A percentile compares a stretch with the other conserved stretches of the same genome.
These are phyloP conservation scores for Medicago arabica DNA, from an alignment of 306 rosid genomes.

Conservation along the genomic window DNA sequence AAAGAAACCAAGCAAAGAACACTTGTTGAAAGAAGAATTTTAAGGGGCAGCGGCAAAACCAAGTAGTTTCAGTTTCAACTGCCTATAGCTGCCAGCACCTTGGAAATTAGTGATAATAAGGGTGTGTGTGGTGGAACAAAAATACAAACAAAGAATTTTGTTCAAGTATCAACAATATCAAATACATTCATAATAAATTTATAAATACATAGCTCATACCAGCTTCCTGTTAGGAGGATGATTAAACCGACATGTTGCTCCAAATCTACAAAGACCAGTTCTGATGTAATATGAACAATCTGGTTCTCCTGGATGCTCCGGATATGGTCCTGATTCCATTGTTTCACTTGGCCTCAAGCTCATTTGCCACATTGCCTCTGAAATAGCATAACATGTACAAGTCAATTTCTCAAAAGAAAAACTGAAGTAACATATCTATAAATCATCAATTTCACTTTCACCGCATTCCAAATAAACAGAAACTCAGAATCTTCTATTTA, in stretches of 20 bases:
- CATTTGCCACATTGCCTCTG: slow-evolving; percentile 98
- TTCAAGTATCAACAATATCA: slow-evolving; percentile 18
- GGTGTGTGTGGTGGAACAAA: slow-evolving; percentile 5
- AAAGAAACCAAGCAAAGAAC: slow-evolving; percentile 27
- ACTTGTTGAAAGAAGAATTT: not conserved
- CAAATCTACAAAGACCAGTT: slow-evolving; percentile 97
- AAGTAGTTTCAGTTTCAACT: slow-evolving; percentile 14
- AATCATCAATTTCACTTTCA: slow-evolving; percentile 30
- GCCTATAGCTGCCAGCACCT: slow-evolving; percentile 21
- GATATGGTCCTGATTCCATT: slow-evolving; percentile 89
- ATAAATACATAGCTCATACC: slow-evolving; percentile 60
- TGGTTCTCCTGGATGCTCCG: slow-evolving; percentile 92
- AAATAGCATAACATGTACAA: slow-evolving; percentile 43
- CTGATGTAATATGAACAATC: slow-evolving; percentile 97
- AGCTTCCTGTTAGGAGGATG: slow-evolving; percentile 96
- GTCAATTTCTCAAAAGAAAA: slow-evolving; percentile 31
- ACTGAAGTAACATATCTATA: slow-evolving; percentile 17
- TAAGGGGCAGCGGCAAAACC: slow-evolving; percentile 15
- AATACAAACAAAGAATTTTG: slow-evolving; percentile 6
- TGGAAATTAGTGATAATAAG: not conserved
- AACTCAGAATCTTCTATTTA: slow-evolving; percentile 3
- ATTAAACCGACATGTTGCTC: slow-evolving; percentile 92
- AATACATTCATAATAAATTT: slow-evolving; percentile 12
- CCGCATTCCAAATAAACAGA: slow-evolving; percentile 20
- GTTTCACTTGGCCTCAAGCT: slow-evolving; percentile 85